Evolutionary conservation across 805 yeast genomes (phyloP).

Genomic region (Saccharomycopsis sp.): DNA sequence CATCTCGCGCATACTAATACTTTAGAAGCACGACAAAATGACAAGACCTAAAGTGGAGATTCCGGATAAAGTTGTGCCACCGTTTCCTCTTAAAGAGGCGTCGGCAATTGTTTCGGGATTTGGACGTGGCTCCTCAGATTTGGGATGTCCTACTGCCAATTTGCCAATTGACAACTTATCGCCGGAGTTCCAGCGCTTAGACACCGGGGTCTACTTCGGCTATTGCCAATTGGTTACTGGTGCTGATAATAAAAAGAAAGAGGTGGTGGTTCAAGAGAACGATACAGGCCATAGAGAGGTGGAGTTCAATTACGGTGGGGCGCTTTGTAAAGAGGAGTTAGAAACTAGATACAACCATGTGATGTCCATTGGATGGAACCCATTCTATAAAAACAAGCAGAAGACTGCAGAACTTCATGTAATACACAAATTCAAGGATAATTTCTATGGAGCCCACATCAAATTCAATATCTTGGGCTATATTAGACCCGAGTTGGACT

Average conservation of each 20-base stretch:
- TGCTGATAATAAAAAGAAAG: conserved; percentile 23
- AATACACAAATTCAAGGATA: conserved; percentile 56
- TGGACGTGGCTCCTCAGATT: conserved; percentile 90
- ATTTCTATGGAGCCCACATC: conserved; percentile 80
- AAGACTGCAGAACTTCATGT: conserved; percentile 87
- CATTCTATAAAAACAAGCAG: conserved; percentile 72
- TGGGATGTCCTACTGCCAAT: conserved; percentile 96
- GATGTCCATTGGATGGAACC: conserved; percentile 94
- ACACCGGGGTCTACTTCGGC: conserved; percentile 89
- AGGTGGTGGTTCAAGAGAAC: conserved; percentile 18
- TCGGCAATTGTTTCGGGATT: conserved; percentile 69
- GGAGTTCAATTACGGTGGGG: conserved; percentile 55
- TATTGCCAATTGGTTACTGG: conserved; percentile 40
- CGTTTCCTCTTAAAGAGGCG: conserved; percentile 43
- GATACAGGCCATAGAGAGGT: conserved; percentile 36
- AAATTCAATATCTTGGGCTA: conserved; percentile 74
- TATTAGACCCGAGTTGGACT: conserved; percentile 84
- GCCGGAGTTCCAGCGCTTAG: conserved; percentile 34
- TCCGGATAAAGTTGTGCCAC: conserved; percentile 37
- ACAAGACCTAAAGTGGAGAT: conserved; percentile 23
- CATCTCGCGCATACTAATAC: not conserved
- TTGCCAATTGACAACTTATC: conserved; percentile 54
- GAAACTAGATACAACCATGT: conserved; percentile 72
- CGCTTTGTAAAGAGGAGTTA: conserved; percentile 35
- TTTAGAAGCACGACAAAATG: too few relatives aligned